A percentile compares a stretch with the other conserved stretches of the same genome.
Evolutionary conservation across 768 basidiomycete genomes (phyloP).

Genomic region (Neoboletus magnificus): DNA sequence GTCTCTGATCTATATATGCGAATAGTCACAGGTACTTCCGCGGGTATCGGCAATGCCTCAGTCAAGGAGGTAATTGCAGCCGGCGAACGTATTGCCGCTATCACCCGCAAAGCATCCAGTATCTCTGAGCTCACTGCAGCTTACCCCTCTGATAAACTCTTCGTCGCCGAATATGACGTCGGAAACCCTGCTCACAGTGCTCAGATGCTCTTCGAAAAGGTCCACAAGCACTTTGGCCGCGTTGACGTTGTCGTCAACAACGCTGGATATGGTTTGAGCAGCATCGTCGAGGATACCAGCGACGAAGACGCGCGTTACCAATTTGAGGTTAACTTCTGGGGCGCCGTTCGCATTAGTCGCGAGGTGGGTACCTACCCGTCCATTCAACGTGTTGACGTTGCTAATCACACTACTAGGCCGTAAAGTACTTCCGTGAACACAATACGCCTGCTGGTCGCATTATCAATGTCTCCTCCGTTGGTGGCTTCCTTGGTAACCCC

Average conservation of each 20-base stretch:
- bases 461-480: slow-evolving; percentile 21
- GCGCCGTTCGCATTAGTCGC: slow-evolving; percentile 19
- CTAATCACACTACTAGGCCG: slow-evolving; percentile 11
- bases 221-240: slow-evolving; percentile 27
- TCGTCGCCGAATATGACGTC: slow-evolving; percentile 33
- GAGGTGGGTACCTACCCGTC: slow-evolving; percentile 10
- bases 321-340: slow-evolving; percentile 37
- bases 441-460: slow-evolving; percentile 23
- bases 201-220: slow-evolving; percentile 18
- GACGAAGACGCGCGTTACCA: slow-evolving; percentile 26
- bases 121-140: slow-evolving; percentile 14
- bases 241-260: slow-evolving; percentile 36
- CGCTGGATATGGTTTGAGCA: slow-evolving; percentile 23
- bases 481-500: slow-evolving; percentile 16
- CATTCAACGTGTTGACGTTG: background rate
- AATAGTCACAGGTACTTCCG: slow-evolving; percentile 41
- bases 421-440: slow-evolving; percentile 31
- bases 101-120: slow-evolving; percentile 25
- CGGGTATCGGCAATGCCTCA: slow-evolving; percentile 37
- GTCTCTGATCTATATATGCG: background rate
- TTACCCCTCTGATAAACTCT: slow-evolving; percentile 20
- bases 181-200: slow-evolving; percentile 17
- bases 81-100: slow-evolving; percentile 29
- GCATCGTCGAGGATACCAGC: slow-evolving; percentile 26
- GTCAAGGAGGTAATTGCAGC: slow-evolving; percentile 25